Evolutionary conservation across 352 stramenopile species (phyloP).

Genomic region (Thalassiosira tumida): DNA sequence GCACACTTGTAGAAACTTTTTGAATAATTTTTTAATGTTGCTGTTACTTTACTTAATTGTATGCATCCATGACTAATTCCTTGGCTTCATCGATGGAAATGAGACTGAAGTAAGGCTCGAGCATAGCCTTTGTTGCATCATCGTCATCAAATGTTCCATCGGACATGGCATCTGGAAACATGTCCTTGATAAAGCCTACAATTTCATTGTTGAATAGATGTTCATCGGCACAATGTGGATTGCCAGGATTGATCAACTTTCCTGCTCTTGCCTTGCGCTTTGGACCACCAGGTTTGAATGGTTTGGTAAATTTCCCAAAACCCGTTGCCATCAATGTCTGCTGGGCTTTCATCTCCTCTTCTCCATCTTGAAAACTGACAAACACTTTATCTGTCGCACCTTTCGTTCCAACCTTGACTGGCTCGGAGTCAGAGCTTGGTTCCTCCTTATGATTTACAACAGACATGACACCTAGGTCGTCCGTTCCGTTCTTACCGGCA

Average conservation of each 20-base stretch:
- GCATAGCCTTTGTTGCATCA: neutral
- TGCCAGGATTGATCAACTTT: neutral
- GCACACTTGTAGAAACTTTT: too few species aligned
- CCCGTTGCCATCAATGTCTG: neutral
- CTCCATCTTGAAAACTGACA: neutral
- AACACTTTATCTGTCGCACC: neutral
- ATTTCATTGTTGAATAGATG: neutral
- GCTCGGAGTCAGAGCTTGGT: neutral
- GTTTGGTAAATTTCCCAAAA: neutral
- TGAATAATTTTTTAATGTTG: constrained; percentile 11
- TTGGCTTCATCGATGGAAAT: constrained; percentile 13
- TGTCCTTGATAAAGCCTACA: neutral
- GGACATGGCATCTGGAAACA: neutral
- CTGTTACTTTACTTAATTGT: neutral
- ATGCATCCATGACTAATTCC: constrained; percentile 4
- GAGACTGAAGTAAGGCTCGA: neutral
- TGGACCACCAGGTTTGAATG: neutral
- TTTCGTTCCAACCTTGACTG: neutral
- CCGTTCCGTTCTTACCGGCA: neutral
- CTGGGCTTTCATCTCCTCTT: neutral
- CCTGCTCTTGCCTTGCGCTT: neutral
- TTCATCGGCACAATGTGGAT: neutral
- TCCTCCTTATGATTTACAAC: neutral
- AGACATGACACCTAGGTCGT: neutral
- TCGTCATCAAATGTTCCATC: constrained; percentile 2